Percentiles rank a stretch among this genome's conserved stretches.
phyloP scores from a whole-genome alignment of 164 flowering plant genomes.

The Dillenia turbinata region DNA sequence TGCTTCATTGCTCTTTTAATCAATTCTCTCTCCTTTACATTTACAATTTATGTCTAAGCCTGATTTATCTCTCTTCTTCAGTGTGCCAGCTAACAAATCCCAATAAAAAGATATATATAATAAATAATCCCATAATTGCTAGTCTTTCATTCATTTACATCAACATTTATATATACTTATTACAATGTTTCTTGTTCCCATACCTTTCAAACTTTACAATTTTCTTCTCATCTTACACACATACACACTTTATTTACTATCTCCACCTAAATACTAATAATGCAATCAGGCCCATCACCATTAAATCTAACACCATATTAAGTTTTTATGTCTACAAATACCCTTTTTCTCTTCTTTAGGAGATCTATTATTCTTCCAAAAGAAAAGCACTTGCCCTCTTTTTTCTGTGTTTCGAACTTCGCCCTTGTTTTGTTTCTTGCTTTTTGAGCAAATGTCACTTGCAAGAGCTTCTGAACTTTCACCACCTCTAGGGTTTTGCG shows the following conservation, averaged over 20 bases:
- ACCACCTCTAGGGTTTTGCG: constrained; percentile 10
- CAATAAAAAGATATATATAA: constrained; percentile 14
- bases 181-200: constrained; percentile 10
- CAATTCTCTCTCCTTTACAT: constrained; percentile 8
- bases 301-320: not conserved
- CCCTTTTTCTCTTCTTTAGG: not conserved
- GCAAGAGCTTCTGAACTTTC: constrained; percentile 25
- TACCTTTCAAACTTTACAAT: not conserved
- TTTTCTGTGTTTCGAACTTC: not conserved
- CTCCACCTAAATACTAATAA: not conserved
- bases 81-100: constrained; percentile 70
- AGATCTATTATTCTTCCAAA: too few relatives aligned
- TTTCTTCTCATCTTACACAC: not conserved
- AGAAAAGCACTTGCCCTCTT: too few relatives aligned
- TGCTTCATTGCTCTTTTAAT: constrained; percentile 28
- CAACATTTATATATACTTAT: not conserved
- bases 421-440: not conserved
- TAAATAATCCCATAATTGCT: not conserved
- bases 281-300: not conserved
- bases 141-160: not conserved
- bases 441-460: constrained; percentile 36
- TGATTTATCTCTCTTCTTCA: constrained; percentile 12
- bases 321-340: not conserved
- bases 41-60: not conserved
- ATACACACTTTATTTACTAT: not conserved